Base-by-base conservation (phyloP, 1,284 basidiomycete species). In the Waitea zeae region DNA sequence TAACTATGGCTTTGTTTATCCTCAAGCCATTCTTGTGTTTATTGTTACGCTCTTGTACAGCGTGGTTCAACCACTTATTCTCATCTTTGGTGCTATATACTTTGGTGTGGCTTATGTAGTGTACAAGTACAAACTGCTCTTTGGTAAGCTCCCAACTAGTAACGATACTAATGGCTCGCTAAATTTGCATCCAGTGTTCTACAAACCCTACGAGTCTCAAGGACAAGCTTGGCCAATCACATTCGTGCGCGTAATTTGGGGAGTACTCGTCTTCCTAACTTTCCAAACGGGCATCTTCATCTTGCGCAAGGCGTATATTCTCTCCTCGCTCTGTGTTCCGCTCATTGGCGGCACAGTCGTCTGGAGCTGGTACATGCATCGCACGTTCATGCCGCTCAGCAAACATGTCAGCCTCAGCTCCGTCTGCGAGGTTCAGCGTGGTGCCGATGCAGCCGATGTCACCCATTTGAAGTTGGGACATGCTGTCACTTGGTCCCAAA, bases 251-350 rank as follows among this genome's bases (percentile, higher is more conserved):
- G 70, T 92, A 19, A 75, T 89, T 20, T 88, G 83, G 82, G 84
- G 81, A 30, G 69, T 92, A 35, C 50, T 89, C 49, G 80, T 90
- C 38, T 90, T 89, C 62, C 67, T 83, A 37, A 50, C 88, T 20
- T 93, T 95, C 62, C 92, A 93, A 88, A 82, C 76, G 27, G 90
- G 89, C 29, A 79, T 96, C 41, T 93, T 98, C 62, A 79, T 81
- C 12, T 67, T 96, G 36, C 63, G 77, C 40, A 70, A 87, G 53
- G 72, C 80, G 27, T 78, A 77, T 48, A 58, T 86, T 42, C 62
- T 84, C 47, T 67, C 82, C n/a, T 67, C 74, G 11, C 59, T 89
- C 18, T 71, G 95, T 46, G 56, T 76, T 0, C 89, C 90, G 0
- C 64, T 98, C 4, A 61, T 96, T 22, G 44, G 63, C 5, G 78